phyloP scores from a whole-genome alignment of 257 asterid genomes.

The Petrea volubilis region DNA sequence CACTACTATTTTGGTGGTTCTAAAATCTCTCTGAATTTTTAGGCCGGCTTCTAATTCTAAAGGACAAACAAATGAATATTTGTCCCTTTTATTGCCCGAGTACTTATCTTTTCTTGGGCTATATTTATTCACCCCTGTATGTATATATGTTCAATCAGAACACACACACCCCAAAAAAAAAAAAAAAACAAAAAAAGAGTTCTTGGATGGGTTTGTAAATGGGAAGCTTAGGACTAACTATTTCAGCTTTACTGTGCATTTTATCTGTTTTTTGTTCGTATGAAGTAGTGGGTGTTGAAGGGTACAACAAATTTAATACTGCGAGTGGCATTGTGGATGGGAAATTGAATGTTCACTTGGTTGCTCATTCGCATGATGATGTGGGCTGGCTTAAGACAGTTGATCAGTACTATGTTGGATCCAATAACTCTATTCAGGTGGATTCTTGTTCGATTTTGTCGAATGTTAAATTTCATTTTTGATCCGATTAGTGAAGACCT shows the following conservation, averaged over 20 bases:
- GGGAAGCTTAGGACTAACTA: slow-evolving; percentile 21
- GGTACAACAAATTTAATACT: slow-evolving; percentile 53
- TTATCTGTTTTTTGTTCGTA: slow-evolving; percentile 24
- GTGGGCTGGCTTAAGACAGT: slow-evolving; percentile 93
- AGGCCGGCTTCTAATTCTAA: slow-evolving; percentile 26
- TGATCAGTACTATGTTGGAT: slow-evolving; percentile 93
- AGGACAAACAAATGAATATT: slow-evolving; percentile 13
- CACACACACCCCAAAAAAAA: too few relatives aligned
- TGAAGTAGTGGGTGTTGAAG: slow-evolving; percentile 39
- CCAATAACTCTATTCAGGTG: slow-evolving; percentile 84
- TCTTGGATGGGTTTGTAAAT: slow-evolving; percentile 29
- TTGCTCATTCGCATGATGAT: slow-evolving; percentile 88
- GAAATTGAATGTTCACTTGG: slow-evolving; percentile 88
- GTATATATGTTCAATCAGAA: background rate
- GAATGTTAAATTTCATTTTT: background rate
- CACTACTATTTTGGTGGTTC: background rate
- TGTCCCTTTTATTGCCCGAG: slow-evolving; percentile 1
- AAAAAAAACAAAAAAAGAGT: too few relatives aligned
- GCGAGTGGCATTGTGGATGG: slow-evolving; percentile 60
- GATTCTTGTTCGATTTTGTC: background rate
- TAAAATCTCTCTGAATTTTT: background rate
- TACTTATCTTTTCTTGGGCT: background rate
- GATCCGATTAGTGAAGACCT: background rate
- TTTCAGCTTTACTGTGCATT: slow-evolving; percentile 38
- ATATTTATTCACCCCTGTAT: background rate